Base-by-base conservation (phyloP, 352 stramenopile genomes). In the Phytophthora europaea region DNA sequence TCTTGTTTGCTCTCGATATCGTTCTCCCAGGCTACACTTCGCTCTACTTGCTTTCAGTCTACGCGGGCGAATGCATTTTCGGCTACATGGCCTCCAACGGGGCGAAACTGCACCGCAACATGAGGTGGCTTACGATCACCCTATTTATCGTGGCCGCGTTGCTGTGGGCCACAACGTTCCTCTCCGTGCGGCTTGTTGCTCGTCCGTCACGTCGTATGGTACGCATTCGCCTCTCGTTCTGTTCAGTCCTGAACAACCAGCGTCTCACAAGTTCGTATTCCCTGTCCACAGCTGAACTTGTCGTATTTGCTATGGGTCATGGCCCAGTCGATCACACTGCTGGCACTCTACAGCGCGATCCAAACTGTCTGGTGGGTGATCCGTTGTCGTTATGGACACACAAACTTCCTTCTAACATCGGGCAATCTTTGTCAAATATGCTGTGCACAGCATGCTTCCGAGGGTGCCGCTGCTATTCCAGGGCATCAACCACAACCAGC, bases 31-130 rank as follows among this genome's bases (percentile, higher is more conserved):
- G 97, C 36, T 99, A 99, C 78, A 80, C 93, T 36, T 80, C 87
- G 55, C 74, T 99, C 13, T 97, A 98, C 73, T 83, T 98, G 65
- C 64, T 95, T 34, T 70, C 88, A 5, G 79, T 95, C 18, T 90
- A 72, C 52, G 60, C 82, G 4, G 91, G 88, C 3, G 77, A 89
- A 65, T 65, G 84, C 51, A 82, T 93, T 55, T 94, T 96, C 56
- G 70, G 83, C 60, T 87, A 86, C 72, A 88, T 92, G 72, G 79
- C 92, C 51, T 68, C 34, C 34, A 89, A 90, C 58, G 83, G 75
- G 28, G 80, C 68, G 40, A 91, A 92, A 67, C 68, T 76, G 6
- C 75, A 90, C 43, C 84, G 84, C 26, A 93, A 90, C 69, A 79
- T 90, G 58, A 81, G 86, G 26, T 94, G 85, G 85, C 78, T 94